These are phyloP conservation scores for Garcia nutans DNA, from an alignment of 345 rosid species.

Conservation along the genomic window DNA sequence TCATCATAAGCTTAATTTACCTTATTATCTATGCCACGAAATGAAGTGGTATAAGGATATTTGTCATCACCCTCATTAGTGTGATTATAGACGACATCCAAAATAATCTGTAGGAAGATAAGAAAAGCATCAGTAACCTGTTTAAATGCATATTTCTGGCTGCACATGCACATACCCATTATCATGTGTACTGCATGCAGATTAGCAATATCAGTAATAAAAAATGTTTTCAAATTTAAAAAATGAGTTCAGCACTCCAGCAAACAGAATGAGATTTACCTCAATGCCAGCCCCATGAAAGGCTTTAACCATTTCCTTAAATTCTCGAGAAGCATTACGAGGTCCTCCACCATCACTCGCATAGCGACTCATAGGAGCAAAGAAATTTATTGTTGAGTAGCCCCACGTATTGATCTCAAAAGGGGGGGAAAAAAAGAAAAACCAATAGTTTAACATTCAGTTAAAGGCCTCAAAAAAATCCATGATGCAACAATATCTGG, in stretches of 20 bases:
- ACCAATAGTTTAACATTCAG: not conserved
- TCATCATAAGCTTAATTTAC: constrained; percentile 28
- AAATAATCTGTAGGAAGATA: constrained; percentile 56
- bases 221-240: constrained; percentile 1
- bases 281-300: constrained; percentile 90
- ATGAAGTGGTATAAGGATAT: constrained; percentile 81
- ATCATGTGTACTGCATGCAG: too few relatives aligned
- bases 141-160: not conserved
- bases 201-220: constrained; percentile 3
- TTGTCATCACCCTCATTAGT: constrained; percentile 90
- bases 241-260: not conserved
- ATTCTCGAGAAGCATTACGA: constrained; percentile 69
- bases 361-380: constrained; percentile 95
- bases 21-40: constrained; percentile 96
- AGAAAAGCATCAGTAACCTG: constrained; percentile 18
- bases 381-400: constrained; percentile 93
- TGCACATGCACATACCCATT: not conserved
- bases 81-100: constrained; percentile 96
- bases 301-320: constrained; percentile 93
- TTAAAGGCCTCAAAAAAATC: not conserved
- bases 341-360: constrained; percentile 87
- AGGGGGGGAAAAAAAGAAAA: constrained; percentile 10
- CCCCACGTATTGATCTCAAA: constrained; percentile 94
- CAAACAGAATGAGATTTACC: constrained; percentile 40
- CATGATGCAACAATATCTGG: not conserved